Evolutionary conservation across 805 yeast genomes (phyloP).

Genomic region (Starmerella bacillaris): DNA sequence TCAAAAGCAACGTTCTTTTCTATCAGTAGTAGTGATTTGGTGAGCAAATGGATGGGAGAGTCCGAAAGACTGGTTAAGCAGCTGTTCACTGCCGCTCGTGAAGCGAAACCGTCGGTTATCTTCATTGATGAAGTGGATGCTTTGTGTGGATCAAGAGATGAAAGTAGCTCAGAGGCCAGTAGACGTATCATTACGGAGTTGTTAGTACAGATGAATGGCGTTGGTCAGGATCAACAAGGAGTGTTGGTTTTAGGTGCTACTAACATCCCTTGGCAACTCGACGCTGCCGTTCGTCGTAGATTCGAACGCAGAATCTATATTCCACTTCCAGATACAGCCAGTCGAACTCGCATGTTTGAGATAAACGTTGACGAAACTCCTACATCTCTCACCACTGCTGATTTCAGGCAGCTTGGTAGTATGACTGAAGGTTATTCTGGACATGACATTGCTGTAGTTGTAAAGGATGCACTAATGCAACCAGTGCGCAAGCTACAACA

Average conservation of each 20-base stretch:
- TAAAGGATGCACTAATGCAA: conserved; percentile 93
- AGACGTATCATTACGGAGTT: conserved; percentile 91
- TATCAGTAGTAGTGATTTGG: conserved; percentile 88
- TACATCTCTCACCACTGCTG: conserved; percentile 53
- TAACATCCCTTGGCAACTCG: conserved; percentile 96
- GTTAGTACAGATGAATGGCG: conserved; percentile 97
- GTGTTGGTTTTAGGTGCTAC: conserved; percentile 94
- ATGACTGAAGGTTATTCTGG: conserved; percentile 98
- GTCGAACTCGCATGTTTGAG: conserved; percentile 85
- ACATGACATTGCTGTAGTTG: conserved; percentile 90
- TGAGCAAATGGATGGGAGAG: conserved; percentile 99
- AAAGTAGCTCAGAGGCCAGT: conserved; percentile 91
- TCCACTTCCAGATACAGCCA: conserved; percentile 84
- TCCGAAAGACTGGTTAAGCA: conserved; percentile 91
- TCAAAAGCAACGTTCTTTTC: conserved; percentile 94
- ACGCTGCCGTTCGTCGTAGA: conserved; percentile 91
- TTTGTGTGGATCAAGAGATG: conserved; percentile 93
- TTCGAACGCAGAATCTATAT: conserved; percentile 91
- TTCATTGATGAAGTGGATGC: conserved; percentile 98
- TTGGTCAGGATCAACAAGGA: conserved; percentile 84
- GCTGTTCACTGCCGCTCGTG: conserved; percentile 87
- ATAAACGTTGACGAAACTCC: conserved; percentile 83
- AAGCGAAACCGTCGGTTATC: conserved; percentile 84
- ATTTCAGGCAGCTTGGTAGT: conserved; percentile 61
- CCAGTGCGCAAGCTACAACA: conserved; percentile 89